Evolutionary conservation across 805 yeast species (phyloP).

Genomic region (Candida nanaspora): DNA sequence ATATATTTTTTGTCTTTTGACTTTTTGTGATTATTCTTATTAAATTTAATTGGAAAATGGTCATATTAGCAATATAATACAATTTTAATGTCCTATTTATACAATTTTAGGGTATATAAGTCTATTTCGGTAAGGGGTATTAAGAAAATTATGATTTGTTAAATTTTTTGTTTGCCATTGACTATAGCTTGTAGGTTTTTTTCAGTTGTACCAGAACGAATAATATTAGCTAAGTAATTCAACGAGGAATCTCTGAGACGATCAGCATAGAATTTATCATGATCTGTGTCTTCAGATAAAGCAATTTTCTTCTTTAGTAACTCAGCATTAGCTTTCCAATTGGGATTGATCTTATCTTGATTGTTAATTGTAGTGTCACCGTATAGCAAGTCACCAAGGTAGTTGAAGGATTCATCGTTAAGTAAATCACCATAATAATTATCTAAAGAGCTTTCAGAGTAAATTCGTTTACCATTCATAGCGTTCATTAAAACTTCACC

Average conservation of each 20-base stretch:
- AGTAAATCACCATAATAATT: slow-evolving; percentile 7
- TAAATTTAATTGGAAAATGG: no score
- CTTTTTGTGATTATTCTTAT: no score
- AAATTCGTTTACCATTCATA: slow-evolving; percentile 6
- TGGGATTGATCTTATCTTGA: neutral
- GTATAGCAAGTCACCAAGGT: slow-evolving; percentile 30
- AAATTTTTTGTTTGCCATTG: neutral
- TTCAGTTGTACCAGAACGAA: slow-evolving; percentile 18
- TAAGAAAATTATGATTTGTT: no score
- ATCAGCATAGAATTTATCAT: slow-evolving; percentile 16
- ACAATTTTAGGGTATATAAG: neutral
- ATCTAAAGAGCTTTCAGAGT: slow-evolving; percentile 11
- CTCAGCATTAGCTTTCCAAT: neutral
- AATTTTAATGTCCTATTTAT: no score
- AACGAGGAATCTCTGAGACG: slow-evolving; percentile 26
- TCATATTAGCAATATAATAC: no score
- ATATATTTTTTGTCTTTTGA: no score
- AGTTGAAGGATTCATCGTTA: slow-evolving; percentile 35
- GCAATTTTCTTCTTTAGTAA: neutral
- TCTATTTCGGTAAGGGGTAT: neutral
- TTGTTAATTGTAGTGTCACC: slow-evolving; percentile 13
- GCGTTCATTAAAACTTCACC: slow-evolving; percentile 14
- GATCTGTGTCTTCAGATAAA: slow-evolving; percentile 14
- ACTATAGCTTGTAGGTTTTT: slow-evolving; percentile 8
- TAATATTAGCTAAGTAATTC: slow-evolving; percentile 27